These are phyloP conservation scores for Pleurotus cornucopiae DNA, from an alignment of 768 basidiomycete genomes.

Conservation along the genomic window DNA sequence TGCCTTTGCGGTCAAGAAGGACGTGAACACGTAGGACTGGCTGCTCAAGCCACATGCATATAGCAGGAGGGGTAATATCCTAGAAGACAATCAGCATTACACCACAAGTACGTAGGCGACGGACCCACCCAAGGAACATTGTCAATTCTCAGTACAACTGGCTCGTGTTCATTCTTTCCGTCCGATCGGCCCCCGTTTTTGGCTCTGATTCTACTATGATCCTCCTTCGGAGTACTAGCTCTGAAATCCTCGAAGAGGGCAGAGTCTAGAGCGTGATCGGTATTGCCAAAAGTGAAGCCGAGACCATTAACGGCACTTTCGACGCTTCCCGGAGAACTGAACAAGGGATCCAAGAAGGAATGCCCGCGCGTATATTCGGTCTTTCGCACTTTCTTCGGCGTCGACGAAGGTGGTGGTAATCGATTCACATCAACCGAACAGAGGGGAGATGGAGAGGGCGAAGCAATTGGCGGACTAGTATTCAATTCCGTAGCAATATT, in stretches of 20 bases:
- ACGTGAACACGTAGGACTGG: conserved; percentile 72
- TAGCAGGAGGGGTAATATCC: conserved; percentile 82
- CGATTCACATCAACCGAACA: conserved; percentile 7
- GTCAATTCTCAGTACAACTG: conserved; percentile 73
- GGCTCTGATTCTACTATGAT: conserved; percentile 9
- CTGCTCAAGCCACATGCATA: conserved; percentile 65
- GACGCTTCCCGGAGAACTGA: conserved; percentile 27
- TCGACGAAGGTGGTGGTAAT: conserved; percentile 4
- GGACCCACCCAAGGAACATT: conserved; percentile 81
- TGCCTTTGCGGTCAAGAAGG: conserved; percentile 75
- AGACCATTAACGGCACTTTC: background rate
- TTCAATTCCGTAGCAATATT: background rate
- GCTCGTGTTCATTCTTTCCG: conserved; percentile 29
- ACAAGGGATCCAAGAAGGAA: conserved; percentile 27
- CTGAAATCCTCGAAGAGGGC: background rate
- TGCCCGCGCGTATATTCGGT: conserved; percentile 12
- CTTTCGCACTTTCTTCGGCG: conserved; percentile 3
- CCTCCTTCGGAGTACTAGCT: conserved; percentile 9
- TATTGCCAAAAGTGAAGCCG: conserved; percentile 8
- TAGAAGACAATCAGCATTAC: conserved; percentile 21
- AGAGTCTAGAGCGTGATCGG: conserved; percentile 7
- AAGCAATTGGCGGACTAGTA: background rate
- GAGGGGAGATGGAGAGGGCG: conserved; percentile 12
- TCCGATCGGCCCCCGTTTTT: conserved; percentile 8
- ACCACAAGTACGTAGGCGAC: background rate